Percentiles rank a stretch among this genome's conserved stretches.
Conservation (phyloP, 1,284 basidiomycete species). For the Apiotrichum akiyoshidainum region DNA sequence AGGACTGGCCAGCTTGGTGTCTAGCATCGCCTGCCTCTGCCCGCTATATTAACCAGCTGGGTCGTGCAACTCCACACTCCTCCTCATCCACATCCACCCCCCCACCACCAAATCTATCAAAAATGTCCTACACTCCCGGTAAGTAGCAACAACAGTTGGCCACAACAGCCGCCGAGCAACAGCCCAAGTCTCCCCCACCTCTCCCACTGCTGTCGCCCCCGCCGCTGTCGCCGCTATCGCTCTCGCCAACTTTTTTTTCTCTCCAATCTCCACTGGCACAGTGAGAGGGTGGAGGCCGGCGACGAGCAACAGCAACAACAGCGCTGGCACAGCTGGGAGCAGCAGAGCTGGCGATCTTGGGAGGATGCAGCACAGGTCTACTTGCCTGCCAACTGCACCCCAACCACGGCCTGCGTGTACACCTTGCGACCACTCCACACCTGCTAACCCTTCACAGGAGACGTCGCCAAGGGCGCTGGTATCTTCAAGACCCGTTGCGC, state of each 20-base stretch:
- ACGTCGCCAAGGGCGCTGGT: conserved; percentile 78
- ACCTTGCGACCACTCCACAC: background rate
- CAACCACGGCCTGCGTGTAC: background rate
- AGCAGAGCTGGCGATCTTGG: too few relatives aligned
- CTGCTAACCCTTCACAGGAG: conserved; percentile 58
- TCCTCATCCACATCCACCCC: background rate
- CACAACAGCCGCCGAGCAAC: too few relatives aligned
- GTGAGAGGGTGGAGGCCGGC: too few relatives aligned
- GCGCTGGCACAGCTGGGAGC: too few relatives aligned
- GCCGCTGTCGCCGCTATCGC: too few relatives aligned
- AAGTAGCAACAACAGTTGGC: conserved; percentile 1
- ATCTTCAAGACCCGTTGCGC: conserved; percentile 82
- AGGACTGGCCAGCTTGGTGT: background rate
- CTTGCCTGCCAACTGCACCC: background rate
- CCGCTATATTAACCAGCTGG: background rate
- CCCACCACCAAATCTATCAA: conserved; percentile 4
- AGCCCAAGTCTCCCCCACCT: too few relatives aligned
- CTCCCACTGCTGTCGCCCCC: too few relatives aligned
- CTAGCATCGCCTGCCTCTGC: background rate
- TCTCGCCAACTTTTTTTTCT: too few relatives aligned
- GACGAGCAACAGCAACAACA: too few relatives aligned
- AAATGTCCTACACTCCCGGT: conserved; percentile 23
- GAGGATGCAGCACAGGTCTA: background rate
- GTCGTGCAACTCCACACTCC: background rate
- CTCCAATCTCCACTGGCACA: too few relatives aligned